Base-by-base conservation (phyloP, 441 rosid species). In the Pelargonium myrrhifolium region DNA sequence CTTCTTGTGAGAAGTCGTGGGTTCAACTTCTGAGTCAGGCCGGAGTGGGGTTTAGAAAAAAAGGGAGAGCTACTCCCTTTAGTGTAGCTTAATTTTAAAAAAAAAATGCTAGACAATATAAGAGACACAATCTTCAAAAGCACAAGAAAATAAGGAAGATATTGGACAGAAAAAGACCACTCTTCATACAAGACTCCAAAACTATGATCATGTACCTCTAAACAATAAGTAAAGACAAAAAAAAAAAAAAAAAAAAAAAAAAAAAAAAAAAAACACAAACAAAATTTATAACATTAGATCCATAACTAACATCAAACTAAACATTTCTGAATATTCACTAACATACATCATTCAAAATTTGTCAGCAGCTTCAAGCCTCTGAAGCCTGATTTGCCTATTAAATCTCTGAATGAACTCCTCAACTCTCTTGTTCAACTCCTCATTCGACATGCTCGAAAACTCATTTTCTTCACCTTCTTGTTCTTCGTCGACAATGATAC, bases 351-450 rank as follows among this genome's bases (percentile, higher is more conserved):
- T 51, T 51, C 56, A 51, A 51, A 51, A 51, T 3, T 51, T 51
- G 6, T 9, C 20, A 51, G 56, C 56, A n/a, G n/a, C n/a, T 51
- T 51, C 56, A 51, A 51, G 20, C 56, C 21, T 51, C 56, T 51
- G 56, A 4, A 51, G 56, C 21, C 56, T n/a, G 6, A 51, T 51
- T 21, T 51, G 56, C 9, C 69, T 65, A 47, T 65, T 74, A 9
- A 60, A 60, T 61, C 75, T 74, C 67, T 72, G 74, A 75, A 89
- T 89, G 45, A 89, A 89, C 66, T 88, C 92, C 76, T 90, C 93
- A n/a, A 86, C 90, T 72, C 92, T 81, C 76, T 75, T 79, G 68
- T 86, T 88, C 68, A 90, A 59, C 37, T 90, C 96, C 55, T 88
- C 94, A 28, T 84, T 76, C 0, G 96, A 80, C 96, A 90, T 70